phyloP scores from a whole-genome alignment of 75 land plant species.

The Sequoiadendron giganteum region DNA sequence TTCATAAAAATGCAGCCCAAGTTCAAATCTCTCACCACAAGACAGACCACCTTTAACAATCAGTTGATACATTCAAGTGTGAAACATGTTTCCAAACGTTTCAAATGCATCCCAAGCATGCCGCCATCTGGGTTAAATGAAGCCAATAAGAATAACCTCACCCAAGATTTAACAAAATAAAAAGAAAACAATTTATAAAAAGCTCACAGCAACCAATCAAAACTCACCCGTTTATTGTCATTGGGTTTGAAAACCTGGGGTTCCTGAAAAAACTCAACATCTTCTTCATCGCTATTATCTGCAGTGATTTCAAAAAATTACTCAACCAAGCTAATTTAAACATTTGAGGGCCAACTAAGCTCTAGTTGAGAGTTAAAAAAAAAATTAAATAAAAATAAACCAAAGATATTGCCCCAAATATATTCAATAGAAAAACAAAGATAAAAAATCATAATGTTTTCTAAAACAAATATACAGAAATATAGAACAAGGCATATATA shows the following conservation, averaged over 20 bases:
- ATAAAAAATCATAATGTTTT: neutral
- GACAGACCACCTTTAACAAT: neutral
- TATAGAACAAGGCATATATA: too few species aligned
- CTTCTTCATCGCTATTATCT: slow-evolving; percentile 4
- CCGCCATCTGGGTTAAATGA: neutral
- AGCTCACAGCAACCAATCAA: neutral
- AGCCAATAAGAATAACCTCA: neutral
- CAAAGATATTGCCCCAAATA: neutral
- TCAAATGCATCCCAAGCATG: neutral
- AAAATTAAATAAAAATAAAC: too few species aligned
- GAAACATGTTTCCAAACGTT: neutral
- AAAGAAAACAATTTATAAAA: neutral
- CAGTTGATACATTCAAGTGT: neutral
- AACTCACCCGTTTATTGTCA: neutral
- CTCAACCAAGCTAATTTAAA: neutral
- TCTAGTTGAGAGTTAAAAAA: neutral
- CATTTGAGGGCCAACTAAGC: neutral
- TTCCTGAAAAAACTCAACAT: neutral
- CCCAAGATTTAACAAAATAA: neutral
- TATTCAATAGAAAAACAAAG: neutral
- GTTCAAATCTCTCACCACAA: too few species aligned
- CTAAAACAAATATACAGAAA: neutral
- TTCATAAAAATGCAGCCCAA: neutral
- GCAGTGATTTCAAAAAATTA: neutral
- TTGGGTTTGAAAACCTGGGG: neutral